Conservation (phyloP, 2,329 filamentous ascomycete genomes). For the Orbilia oligospora region DNA sequence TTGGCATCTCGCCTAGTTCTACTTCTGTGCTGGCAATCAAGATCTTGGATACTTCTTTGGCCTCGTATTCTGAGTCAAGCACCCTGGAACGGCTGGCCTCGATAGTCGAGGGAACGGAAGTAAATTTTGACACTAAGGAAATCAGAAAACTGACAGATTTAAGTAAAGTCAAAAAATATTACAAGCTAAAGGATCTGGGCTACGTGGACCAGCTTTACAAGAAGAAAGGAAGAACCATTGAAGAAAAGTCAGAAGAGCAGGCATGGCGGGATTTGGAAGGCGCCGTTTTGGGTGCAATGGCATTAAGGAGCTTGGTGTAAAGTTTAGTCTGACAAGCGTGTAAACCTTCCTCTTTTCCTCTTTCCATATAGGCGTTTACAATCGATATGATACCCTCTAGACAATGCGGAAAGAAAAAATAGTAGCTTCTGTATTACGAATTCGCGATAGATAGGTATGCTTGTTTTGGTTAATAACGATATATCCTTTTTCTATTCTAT, state of each 20-base stretch:
- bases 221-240: slow-evolving; percentile 32
- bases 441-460: neutral
- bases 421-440: neutral
- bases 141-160: slow-evolving; percentile 76
- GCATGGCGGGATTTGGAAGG: slow-evolving; percentile 44
- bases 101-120: slow-evolving; percentile 75
- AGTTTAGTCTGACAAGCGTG: neutral
- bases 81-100: slow-evolving; percentile 65
- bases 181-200: slow-evolving; percentile 77
- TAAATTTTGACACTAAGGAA: slow-evolving; percentile 76
- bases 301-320: slow-evolving; percentile 53
- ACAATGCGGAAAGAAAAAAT: neutral
- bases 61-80: slow-evolving; percentile 65
- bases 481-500: neutral
- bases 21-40: slow-evolving; percentile 85
- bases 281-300: slow-evolving; percentile 54
- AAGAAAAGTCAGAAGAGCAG: slow-evolving; percentile 36
- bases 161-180: slow-evolving; percentile 82
- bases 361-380: neutral
- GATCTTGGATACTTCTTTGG: slow-evolving; percentile 72
- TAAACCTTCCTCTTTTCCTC: neutral
- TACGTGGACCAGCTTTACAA: slow-evolving; percentile 46
- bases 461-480: slow-evolving; percentile 5
- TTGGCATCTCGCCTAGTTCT: slow-evolving; percentile 82
- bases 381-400: slow-evolving; percentile 31